These are phyloP conservation scores for Penicillium mononematosum DNA, from an alignment of 495 filamentous ascomycete species.

Conservation along the genomic window DNA sequence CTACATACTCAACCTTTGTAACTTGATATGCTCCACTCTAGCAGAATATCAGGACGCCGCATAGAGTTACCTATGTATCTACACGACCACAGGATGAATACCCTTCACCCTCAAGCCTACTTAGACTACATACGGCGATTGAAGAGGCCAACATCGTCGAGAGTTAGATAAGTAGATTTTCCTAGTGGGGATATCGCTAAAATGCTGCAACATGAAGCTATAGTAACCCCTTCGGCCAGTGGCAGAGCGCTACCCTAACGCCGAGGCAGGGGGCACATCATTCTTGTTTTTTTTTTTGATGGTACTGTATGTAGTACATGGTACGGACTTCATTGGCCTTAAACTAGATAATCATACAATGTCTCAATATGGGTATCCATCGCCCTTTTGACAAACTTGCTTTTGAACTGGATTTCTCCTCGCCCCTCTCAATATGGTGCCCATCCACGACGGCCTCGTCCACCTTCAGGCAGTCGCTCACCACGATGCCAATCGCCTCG, in stretches of 20 bases:
- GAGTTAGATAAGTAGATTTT: not conserved
- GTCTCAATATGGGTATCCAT: conserved; percentile 14
- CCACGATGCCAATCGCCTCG: conserved; percentile 47
- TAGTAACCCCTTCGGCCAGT: not conserved
- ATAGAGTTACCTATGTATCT: not conserved
- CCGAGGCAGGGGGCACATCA: not conserved
- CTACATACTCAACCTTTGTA: not conserved
- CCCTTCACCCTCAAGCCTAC: not conserved
- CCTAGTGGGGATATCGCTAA: not conserved
- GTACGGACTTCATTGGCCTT: conserved; percentile 5
- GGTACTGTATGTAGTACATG: not conserved
- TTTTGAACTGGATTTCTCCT: not conserved
- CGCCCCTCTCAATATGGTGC: conserved; percentile 37
- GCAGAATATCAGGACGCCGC: not conserved
- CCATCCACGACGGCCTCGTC: conserved; percentile 41
- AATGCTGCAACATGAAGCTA: not conserved
- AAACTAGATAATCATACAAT: conserved; percentile 21
- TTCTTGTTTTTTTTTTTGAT: not conserved
- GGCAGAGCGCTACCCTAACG: not conserved
- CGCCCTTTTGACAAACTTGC: conserved; percentile 1
- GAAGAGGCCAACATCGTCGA: not conserved
- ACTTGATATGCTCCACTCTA: not conserved
- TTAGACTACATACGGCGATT: not conserved
- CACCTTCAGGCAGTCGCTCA: conserved; percentile 43
- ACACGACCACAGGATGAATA: not conserved